Evolutionary conservation across 208 protist genomes (phyloP).

Genomic region (Trypanosoma theileri): DNA sequence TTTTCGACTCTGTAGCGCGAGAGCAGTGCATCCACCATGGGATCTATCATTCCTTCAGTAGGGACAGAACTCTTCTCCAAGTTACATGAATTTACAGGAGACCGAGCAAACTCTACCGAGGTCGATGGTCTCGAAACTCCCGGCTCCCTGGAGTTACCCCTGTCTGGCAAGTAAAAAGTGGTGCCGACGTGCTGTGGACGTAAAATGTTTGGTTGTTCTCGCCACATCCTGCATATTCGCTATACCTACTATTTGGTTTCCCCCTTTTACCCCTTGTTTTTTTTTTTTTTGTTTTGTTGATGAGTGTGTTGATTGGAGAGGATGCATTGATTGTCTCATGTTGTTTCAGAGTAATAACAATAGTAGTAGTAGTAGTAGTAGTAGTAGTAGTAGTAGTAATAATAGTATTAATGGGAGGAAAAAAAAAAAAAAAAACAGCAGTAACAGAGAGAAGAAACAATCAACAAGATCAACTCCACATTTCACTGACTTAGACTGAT

Average conservation of each 20-base stretch:
- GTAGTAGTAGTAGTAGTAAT: too few species aligned
- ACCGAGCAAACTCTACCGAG: background rate
- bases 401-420: too few species aligned
- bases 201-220: constrained; percentile 25
- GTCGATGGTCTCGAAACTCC: background rate
- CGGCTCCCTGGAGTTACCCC: background rate
- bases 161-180: constrained; percentile 9
- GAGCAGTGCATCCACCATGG: constrained; percentile 30
- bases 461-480: constrained; percentile 2
- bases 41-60: background rate
- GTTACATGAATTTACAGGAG: background rate
- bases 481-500: too few species aligned
- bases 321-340: too few species aligned
- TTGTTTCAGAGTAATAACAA: too few species aligned
- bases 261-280: background rate
- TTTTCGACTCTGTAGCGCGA: constrained; percentile 56
- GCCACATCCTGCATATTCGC: constrained; percentile 25
- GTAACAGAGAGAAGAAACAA: background rate
- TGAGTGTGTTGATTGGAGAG: too few species aligned
- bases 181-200: constrained; percentile 22
- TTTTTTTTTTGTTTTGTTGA: constrained; percentile 8
- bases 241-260: background rate
- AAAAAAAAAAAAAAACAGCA: constrained; percentile 3
- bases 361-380: too few species aligned
- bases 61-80: background rate